Base-by-base conservation (phyloP, 2,329 filamentous ascomycete species). In the Trichoderma arundinaceum region DNA sequence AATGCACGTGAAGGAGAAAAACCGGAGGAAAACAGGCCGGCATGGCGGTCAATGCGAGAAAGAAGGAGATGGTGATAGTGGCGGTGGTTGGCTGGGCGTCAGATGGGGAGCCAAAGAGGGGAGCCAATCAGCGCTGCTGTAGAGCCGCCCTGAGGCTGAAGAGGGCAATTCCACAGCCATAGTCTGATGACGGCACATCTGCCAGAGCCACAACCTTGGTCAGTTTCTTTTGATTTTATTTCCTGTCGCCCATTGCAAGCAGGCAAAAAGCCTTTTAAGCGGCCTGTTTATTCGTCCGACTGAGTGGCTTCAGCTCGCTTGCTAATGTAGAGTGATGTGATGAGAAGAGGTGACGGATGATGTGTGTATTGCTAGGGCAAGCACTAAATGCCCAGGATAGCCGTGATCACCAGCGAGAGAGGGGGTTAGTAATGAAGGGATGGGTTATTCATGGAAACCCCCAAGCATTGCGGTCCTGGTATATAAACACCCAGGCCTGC, bases 71-170 rank as follows among this genome's bases (percentile, higher is more conserved):
- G 35, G 63, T 61, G 63, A 66, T 46, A 12, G 51, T 32, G 39
- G 48, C 44, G 9, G 32, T 66, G 49, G 64, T 68, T 57, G 66
- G 66, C 46, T 66, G 53, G 38, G 28, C 48, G 53, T 33, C 7
- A 43, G 49, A 41, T 32, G 56, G 52, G 52, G 44, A 19, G 28
- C 7, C 5, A 8, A 38, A 8, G 53, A 56, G 57, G 38, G 33
- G 6, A 63, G 35, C 67, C 67, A 69, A 69, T 69, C 66, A 68
- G 35, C 39, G 12, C 15, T 8, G 32, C 17, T 48, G 63, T 67
- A 66, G 66, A 69, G 67, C 66, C 67, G 67, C 67, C 66, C 54
- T 52, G 62, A 59, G 66, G 43, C 65, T 65, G 62, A 68, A 64
- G 62, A 58, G 48, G 66, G 67, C 44, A 64, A 65, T 67, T 48